Base-by-base conservation (phyloP, 2,329 filamentous ascomycete genomes). In the Coniosporium tulheliwenetii region DNA sequence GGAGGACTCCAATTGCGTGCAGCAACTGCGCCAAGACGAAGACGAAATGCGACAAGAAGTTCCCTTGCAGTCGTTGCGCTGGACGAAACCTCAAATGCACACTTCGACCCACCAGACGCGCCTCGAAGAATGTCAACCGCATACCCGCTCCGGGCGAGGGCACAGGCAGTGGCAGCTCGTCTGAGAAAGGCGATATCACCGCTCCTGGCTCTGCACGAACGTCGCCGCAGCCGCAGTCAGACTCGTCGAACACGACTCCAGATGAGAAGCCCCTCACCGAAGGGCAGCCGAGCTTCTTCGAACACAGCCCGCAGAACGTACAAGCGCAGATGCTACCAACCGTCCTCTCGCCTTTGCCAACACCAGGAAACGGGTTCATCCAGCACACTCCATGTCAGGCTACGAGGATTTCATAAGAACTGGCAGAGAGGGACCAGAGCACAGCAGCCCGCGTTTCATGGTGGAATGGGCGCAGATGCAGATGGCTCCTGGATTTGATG, bases 41-140 rank as follows among this genome's bases (percentile, higher is more conserved):
- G 57, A 70, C 67, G 10, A 70, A 70, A 45, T 70, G 67, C 45
- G 67, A 70, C 46, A 69, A 69, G 55, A 69, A 69, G 53, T 69
- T 70, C 42, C 67, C 67, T n/a, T 70, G 67, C 55, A 66, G 60
- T 48, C 58, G 67, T 43, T 70, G 67, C 55, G 65, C 63, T n/a
- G 59, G 61, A 12, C 54, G 66, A 37, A 69, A 69, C 45, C 57
- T 70, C 35, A 56, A 60, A 42, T 70, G 66, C 52, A 63, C 59
- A 8, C 50, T 69, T 30, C 56, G 67, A 37, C 66, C 66, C 7
- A 69, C 65, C 13, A 60, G 66, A 37, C 55, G 67, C 44, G 60
- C 63, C 3, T 64, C 65, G 15, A 69, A 69, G 50, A 60, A 60
- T 45, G 58, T 57, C 26, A 51, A 59, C 40, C 51, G 54, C 38